These are phyloP conservation scores for Lentinula raphanica DNA, from an alignment of 768 basidiomycete species.

Conservation along the genomic window DNA sequence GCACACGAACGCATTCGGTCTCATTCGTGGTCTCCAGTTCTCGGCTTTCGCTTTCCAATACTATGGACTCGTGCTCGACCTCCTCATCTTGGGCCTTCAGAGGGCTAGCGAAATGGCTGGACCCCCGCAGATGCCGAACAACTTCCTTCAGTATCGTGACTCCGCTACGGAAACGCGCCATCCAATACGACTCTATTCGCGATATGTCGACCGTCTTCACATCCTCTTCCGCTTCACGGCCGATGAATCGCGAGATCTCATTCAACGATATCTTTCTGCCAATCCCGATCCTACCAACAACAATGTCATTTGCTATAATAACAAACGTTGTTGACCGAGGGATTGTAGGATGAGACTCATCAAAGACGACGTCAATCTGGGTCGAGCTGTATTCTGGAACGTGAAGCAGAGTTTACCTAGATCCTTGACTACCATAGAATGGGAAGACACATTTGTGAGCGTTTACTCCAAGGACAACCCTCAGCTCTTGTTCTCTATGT, in stretches of 20 bases:
- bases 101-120: conserved; percentile 99
- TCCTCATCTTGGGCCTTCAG: conserved; percentile 94
- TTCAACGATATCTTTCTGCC: conserved; percentile 94
- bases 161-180: conserved; percentile 93
- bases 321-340: conserved; percentile 98
- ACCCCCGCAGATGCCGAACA: conserved; percentile 95
- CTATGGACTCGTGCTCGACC: conserved; percentile 92
- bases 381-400: conserved; percentile 98
- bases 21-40: conserved; percentile 97
- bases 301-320: conserved; percentile 98
- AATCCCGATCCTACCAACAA: conserved; percentile 99
- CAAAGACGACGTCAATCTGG: conserved; percentile 99
- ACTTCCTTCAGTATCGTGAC: conserved; percentile 96
- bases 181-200: conserved; percentile 96
- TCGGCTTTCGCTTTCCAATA: conserved; percentile 99
- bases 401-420: conserved; percentile 95
- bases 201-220: conserved; percentile 93
- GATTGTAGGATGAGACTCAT: conserved; percentile 99
- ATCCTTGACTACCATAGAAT: conserved; percentile 96
- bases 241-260: conserved; percentile 94
- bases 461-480: conserved; percentile 98
- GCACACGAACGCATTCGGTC: conserved; percentile 93
- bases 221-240: conserved; percentile 97
- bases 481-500: conserved; percentile 96
- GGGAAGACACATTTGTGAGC: conserved; percentile 97